Base-by-base conservation (phyloP, 2,329 filamentous ascomycete genomes). In the Xylaria sp. region DNA sequence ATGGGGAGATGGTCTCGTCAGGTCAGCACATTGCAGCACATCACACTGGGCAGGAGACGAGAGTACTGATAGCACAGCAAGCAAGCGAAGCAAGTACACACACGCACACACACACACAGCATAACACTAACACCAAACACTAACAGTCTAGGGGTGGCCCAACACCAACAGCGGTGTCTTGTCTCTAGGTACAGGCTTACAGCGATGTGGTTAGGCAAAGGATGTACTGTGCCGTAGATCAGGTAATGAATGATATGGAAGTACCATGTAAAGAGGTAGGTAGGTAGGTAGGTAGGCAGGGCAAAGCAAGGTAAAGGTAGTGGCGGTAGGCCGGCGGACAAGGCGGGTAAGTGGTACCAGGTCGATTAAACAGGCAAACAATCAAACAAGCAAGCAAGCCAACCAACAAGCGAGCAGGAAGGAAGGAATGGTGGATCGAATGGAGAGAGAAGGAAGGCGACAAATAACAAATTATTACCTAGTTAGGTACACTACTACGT, bases 11-110 rank as follows among this genome's bases (percentile, higher is more conserved):
- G 46, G 64, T 58, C 55, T 64, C 66, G 55, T 68, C 49, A 64
- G 66, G 62, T 39, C 62, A 48, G 62, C 39, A 58, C 56, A 57
- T 41, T 6, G 28, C 62, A 64, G 23, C 62, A 49, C 52, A 64
- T 55, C 48, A 64, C 31, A 56, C 23, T 10, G 28, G 25, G 15
- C 23, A 31, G 8, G 23, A 43, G 39, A 48, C n/a, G 48, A 15
- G 41, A 33, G 25, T 23, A 56, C 33, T 48, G 12, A 49, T 13
- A 48, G 25, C 15, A 52, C 31, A 48, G 39, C 60, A 48, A 15
- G 18, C 23, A 43, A n/a, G 23, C 46, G 49, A 20, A 28, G 39
- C 13, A 33, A 48, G n/a, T 23, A 36, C 15, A 18, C 41, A 25
- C 54, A 39, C 9, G 33, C 46, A 48, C 49, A 8, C 20, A 39